Conservation (phyloP, 2,329 filamentous ascomycete genomes). For the Teratosphaeria epicoccoides region DNA sequence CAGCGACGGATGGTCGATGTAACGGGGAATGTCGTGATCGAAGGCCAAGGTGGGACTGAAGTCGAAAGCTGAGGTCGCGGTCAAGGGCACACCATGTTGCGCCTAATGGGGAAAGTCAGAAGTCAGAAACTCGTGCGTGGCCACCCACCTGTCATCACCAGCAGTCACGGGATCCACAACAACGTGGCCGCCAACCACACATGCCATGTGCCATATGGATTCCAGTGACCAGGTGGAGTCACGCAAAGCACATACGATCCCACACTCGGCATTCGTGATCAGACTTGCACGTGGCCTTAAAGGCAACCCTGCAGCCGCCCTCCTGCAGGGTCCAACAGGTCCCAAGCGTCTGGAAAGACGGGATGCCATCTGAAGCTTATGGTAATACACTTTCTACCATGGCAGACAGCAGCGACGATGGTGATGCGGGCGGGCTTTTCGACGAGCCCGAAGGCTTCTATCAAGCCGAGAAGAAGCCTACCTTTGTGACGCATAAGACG, state of each 20-base stretch:
- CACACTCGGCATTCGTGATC: background rate
- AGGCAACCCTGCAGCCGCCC: background rate
- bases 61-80: background rate
- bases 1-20: background rate
- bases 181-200: too few species aligned
- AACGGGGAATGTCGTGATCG: background rate
- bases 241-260: too few species aligned
- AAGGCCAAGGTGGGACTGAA: background rate
- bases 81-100: background rate
- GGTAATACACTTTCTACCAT: conserved; percentile 1
- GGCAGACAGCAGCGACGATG: conserved; percentile 13
- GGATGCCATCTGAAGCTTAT: background rate
- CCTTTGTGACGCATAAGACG: conserved; percentile 60
- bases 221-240: background rate
- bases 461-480: conserved; percentile 64
- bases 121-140: background rate
- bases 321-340: background rate
- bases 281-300: background rate
- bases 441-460: conserved; percentile 73
- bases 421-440: conserved; percentile 48
- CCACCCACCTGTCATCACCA: background rate
- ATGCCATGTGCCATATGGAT: background rate
- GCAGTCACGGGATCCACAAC: too few species aligned
- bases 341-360: background rate
- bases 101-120: too few species aligned